Evolutionary conservation across 1,284 basidiomycete genomes (phyloP), one percentile per base, ranked within the genome.

Genomic region (Schizophyllum commune): DNA sequence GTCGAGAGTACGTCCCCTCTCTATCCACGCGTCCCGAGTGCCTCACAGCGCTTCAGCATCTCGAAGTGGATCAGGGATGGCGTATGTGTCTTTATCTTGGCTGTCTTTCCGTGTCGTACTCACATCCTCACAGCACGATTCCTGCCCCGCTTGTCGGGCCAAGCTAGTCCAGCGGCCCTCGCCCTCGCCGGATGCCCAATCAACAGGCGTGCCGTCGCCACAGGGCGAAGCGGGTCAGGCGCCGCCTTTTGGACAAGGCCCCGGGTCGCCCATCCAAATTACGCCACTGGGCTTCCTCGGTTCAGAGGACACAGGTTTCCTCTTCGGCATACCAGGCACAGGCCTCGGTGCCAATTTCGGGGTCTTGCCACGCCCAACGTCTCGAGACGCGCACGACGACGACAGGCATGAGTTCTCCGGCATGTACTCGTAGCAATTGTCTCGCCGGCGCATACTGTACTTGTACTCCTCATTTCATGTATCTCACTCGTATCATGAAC

Each of bases 341-440:
- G 27, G 27, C 27, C 27, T 52, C 51, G 20, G 13, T 5, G 8
- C 27, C 55, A 52, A 58, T 15, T 58, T 66, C 22, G 57, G 56
- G 11, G 13, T 56, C 11, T 58, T 59, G 55, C 62, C 21, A 61
- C 66, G 13, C 66, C 66, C 55, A 61, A 61, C 21, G 60, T 60
- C 60, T 21, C 27, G 61, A 65, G n/a, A 60, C 60, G 13, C 62
- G 65, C 54, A 65, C 55, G 57, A 65, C 11, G 67, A 73, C 33
- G 65, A 72, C 54, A 67, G 67, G 19, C 66, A 68, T 34, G 74
- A 77, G 61, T 81, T 73, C 65, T 64, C 75, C 56, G 75, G 78
- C 34, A 84, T 84, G 83, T 84, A 83, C 70, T 85, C 83, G 34
- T 83, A 68, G n/a, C n/a, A n/a, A n/a, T n/a, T n/a, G n/a, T n/a